Evolutionary conservation across 345 rosid genomes (phyloP).

Genomic region (Moricandia arvensis): DNA sequence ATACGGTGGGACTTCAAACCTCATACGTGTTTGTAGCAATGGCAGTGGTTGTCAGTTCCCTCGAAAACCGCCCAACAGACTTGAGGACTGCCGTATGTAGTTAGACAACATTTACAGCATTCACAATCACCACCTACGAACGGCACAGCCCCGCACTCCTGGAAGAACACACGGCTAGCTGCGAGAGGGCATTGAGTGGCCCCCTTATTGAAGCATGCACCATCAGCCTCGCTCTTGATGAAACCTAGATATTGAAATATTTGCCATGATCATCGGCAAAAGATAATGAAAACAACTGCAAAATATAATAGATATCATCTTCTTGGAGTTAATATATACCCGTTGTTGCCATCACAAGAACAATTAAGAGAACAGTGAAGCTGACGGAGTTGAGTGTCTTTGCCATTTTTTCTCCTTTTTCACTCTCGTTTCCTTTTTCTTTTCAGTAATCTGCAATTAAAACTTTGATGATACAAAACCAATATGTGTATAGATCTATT

Average conservation of each 20-base stretch:
- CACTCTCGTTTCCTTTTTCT: background rate
- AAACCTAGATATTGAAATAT: no score
- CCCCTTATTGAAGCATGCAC: no score
- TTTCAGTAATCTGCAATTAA: background rate
- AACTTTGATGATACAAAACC: background rate
- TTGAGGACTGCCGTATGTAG: no score
- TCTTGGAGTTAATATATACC: background rate
- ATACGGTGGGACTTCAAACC: background rate
- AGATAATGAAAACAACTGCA: background rate
- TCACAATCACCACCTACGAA: no score
- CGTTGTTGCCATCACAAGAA: background rate
- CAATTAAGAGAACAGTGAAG: background rate
- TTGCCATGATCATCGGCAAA: background rate
- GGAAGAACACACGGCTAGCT: no score
- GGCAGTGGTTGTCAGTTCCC: background rate
- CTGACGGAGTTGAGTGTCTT: conserved; percentile 4
- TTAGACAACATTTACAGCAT: no score
- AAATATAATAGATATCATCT: no score
- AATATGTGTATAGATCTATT: background rate
- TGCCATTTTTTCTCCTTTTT: background rate
- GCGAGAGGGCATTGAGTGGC: no score
- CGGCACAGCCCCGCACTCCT: no score
- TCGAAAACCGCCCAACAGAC: background rate
- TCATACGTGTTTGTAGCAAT: background rate
- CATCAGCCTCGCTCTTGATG: no score